phyloP scores from a whole-genome alignment of 805 yeast genomes.

The Yarrowia yakushimensis region DNA sequence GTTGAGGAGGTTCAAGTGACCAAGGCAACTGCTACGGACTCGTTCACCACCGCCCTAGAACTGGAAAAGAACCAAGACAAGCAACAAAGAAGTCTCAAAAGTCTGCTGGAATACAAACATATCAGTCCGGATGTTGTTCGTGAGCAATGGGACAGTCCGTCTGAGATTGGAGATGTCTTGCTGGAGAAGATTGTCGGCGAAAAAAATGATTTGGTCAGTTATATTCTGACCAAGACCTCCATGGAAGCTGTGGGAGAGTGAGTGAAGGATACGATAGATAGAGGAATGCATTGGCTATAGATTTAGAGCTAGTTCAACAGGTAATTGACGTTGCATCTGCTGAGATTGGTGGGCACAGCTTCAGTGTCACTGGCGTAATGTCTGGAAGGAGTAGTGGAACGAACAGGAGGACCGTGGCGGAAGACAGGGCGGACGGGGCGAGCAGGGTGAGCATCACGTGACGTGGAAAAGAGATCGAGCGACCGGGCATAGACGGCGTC shows the following conservation, averaged over 20 bases:
- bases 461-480: no score
- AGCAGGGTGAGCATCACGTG: no score
- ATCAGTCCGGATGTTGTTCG: neutral
- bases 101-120: neutral
- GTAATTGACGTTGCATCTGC: no score
- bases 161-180: neutral
- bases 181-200: constrained; percentile 2
- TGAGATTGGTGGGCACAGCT: no score
- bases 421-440: no score
- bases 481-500: no score
- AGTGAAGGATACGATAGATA: no score
- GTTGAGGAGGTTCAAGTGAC: neutral
- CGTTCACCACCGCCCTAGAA: constrained; percentile 1
- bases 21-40: neutral
- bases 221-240: constrained; percentile 1
- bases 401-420: no score
- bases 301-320: no score
- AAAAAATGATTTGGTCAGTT: neutral
- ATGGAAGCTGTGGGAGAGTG: neutral
- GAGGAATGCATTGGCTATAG: no score
- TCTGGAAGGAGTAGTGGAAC: no score
- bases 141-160: neutral
- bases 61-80: neutral
- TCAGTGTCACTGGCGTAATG: no score
- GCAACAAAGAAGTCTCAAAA: neutral